phyloP scores from a whole-genome alignment of 805 yeast species.

The Debaryomyces hansenii region DNA sequence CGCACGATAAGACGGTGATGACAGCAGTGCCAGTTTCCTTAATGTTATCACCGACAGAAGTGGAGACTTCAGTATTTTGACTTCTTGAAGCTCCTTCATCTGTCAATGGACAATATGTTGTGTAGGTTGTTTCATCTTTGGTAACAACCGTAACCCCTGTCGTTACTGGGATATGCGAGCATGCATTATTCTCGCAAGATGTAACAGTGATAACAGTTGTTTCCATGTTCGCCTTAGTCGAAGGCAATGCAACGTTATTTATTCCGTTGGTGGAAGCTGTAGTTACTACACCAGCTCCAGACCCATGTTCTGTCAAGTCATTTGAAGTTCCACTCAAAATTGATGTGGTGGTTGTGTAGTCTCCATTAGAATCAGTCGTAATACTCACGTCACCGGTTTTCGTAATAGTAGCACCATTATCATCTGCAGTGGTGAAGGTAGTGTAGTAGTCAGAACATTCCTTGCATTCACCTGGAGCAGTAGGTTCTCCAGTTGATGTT shows the following conservation, averaged over 20 bases:
- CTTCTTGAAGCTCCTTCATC: background rate
- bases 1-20: slow-evolving; percentile 38
- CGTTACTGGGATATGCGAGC: slow-evolving; percentile 26
- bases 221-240: slow-evolving; percentile 9
- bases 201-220: slow-evolving; percentile 33
- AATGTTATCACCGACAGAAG: slow-evolving; percentile 5
- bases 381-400: slow-evolving; percentile 17
- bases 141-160: slow-evolving; percentile 29
- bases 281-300: too few species aligned
- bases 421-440: slow-evolving; percentile 9
- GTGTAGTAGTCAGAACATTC: slow-evolving; percentile 15
- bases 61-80: slow-evolving; percentile 2
- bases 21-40: slow-evolving; percentile 24
- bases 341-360: slow-evolving; percentile 10
- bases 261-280: too few species aligned
- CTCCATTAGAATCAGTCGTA: slow-evolving; percentile 11
- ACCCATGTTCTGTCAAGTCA: too few species aligned
- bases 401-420: slow-evolving; percentile 13
- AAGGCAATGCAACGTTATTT: background rate
- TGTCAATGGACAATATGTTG: slow-evolving; percentile 37
- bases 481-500: too few species aligned
- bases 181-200: slow-evolving; percentile 32
- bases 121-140: slow-evolving; percentile 27
- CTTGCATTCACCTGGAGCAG: slow-evolving; percentile 7
- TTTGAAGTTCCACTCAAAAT: background rate